Evolutionary conservation across 352 stramenopile genomes (phyloP).

Genomic region (Stephanocyclus meneghinianus): DNA sequence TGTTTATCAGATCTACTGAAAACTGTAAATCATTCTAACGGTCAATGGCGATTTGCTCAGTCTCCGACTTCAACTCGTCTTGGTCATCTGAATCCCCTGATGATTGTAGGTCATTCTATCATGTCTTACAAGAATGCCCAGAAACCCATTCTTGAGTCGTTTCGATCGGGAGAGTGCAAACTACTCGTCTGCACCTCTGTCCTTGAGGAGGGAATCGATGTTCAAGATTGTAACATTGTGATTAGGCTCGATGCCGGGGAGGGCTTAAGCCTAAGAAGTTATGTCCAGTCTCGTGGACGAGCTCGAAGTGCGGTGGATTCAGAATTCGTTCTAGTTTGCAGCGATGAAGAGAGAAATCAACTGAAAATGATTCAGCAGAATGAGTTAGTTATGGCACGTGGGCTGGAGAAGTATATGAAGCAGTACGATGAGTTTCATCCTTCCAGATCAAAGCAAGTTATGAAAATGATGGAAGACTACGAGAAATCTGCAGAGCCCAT

Average conservation of each 20-base stretch:
- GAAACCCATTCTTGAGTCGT: conserved; percentile 6
- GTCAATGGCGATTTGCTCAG: not conserved
- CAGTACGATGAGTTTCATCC: not conserved
- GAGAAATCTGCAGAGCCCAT: not conserved
- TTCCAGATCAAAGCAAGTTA: not conserved
- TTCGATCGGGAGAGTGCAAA: not conserved
- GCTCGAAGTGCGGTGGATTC: not conserved
- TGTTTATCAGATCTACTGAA: conserved; percentile 1
- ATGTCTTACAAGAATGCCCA: conserved; percentile 1
- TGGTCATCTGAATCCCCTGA: not conserved
- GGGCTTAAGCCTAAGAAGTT: not conserved
- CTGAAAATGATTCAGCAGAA: not conserved
- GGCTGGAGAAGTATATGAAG: not conserved
- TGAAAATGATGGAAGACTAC: not conserved
- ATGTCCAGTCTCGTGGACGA: conserved; percentile 6
- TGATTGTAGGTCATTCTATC: not conserved
- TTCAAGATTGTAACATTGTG: conserved; percentile 6
- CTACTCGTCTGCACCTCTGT: conserved; percentile 4
- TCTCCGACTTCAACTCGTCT: not conserved
- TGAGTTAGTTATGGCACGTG: not conserved
- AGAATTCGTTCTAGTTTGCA: conserved; percentile 3
- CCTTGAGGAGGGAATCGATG: conserved; percentile 3
- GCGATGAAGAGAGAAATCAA: not conserved
- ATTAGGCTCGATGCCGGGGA: not conserved
- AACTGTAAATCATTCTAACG: not conserved